These are phyloP conservation scores for Alternaria panax DNA, from an alignment of 2,329 filamentous ascomycete species.

Conservation along the genomic window DNA sequence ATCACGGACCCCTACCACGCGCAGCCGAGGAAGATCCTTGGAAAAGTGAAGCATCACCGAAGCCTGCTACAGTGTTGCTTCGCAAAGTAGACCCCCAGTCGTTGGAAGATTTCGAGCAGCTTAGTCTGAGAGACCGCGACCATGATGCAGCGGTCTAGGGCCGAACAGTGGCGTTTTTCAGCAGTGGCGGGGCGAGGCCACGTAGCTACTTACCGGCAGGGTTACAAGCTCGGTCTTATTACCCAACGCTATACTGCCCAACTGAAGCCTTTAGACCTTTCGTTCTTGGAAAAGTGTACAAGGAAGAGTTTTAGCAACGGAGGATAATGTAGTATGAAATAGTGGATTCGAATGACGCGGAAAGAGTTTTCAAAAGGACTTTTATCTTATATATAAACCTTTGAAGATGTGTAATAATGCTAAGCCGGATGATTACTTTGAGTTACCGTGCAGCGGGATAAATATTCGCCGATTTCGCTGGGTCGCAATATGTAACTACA, in stretches of 20 bases:
- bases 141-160: neutral
- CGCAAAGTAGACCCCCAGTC: neutral
- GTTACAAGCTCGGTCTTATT: neutral
- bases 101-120: neutral
- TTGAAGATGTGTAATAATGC: neutral
- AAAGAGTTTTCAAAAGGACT: neutral
- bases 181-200: neutral
- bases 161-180: neutral
- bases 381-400: neutral
- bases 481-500: too few species aligned
- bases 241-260: neutral
- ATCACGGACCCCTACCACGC: neutral
- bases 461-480: neutral
- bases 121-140: neutral
- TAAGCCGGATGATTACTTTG: neutral
- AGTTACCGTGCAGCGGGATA: neutral
- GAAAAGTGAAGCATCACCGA: neutral
- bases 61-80: neutral
- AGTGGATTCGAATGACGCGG: neutral
- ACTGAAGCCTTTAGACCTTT: neutral
- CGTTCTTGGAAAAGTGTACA: neutral
- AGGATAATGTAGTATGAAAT: neutral
- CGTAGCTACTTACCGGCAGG: neutral
- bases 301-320: neutral
- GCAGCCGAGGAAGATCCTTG: neutral